Evolutionary conservation across 2,329 filamentous ascomycete species (phyloP).

Genomic region (Magnaporthales sp.): DNA sequence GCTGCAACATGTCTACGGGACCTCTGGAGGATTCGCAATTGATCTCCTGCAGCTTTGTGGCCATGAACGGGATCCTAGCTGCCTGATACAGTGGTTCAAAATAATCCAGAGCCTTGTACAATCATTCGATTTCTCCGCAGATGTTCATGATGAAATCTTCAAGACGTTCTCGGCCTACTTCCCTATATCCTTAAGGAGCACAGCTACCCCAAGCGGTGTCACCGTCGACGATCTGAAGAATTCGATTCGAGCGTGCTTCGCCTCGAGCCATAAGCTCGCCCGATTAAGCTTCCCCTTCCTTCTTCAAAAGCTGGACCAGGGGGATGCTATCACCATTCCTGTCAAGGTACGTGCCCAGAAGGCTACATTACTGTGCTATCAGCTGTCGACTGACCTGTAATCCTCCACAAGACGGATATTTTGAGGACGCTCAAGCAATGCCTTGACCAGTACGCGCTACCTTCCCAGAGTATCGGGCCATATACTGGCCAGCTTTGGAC

Average conservation of each 20-base stretch:
- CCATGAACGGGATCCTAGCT: slow-evolving; percentile 48
- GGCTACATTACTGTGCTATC: background rate
- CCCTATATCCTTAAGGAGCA: slow-evolving; percentile 47
- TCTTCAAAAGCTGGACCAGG: slow-evolving; percentile 48
- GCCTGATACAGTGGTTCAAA: slow-evolving; percentile 48
- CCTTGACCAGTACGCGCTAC: slow-evolving; percentile 36
- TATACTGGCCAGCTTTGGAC: slow-evolving; percentile 44
- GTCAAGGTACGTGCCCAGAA: slow-evolving; percentile 37
- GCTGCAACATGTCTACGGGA: slow-evolving; percentile 34
- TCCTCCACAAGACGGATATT: slow-evolving; percentile 38
- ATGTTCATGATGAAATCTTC: slow-evolving; percentile 41
- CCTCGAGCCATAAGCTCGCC: slow-evolving; percentile 37
- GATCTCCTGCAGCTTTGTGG: slow-evolving; percentile 42
- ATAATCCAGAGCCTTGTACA: slow-evolving; percentile 24
- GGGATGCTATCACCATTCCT: slow-evolving; percentile 47
- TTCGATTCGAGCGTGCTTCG: slow-evolving; percentile 44
- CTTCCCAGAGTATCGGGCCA: slow-evolving; percentile 37
- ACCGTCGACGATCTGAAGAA: slow-evolving; percentile 49
- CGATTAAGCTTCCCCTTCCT: slow-evolving; percentile 42
- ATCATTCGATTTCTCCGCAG: slow-evolving; percentile 27
- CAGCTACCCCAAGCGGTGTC: slow-evolving; percentile 38
- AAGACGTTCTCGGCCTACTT: slow-evolving; percentile 51
- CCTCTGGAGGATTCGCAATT: slow-evolving; percentile 35
- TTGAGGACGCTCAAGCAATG: slow-evolving; percentile 46
- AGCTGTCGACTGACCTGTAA: background rate